Percentiles rank a stretch among this genome's conserved stretches.
Evolutionary conservation across 495 filamentous ascomycete genomes (phyloP).

Genomic region (Hypomontagnella submonticulosa): DNA sequence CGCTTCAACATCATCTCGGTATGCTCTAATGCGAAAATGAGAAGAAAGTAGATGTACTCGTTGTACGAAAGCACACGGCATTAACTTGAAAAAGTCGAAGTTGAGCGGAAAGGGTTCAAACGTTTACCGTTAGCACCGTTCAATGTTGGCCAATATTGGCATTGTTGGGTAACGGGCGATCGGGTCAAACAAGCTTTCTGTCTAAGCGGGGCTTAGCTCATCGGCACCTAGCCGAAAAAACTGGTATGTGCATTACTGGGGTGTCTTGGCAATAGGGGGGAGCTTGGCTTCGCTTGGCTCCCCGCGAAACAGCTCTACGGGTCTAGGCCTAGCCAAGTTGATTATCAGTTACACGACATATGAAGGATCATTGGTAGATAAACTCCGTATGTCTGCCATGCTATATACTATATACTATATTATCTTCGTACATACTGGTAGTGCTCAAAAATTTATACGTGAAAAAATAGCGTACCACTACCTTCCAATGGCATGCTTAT

Average conservation of each 20-base stretch:
- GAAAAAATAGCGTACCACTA: too few species aligned
- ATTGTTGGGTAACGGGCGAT: background rate
- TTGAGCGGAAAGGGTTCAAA: background rate
- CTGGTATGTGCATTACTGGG: conserved; percentile 26
- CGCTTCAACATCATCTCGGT: conserved; percentile 1
- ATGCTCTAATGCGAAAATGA: background rate
- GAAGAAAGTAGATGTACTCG: too few species aligned
- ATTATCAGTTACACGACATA: background rate
- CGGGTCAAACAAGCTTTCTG: conserved; percentile 32
- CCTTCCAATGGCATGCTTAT: too few species aligned
- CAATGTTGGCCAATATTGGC: too few species aligned
- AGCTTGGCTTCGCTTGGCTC: conserved; percentile 12
- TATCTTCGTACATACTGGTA: too few species aligned
- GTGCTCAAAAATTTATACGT: too few species aligned
- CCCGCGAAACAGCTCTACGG: conserved; percentile 9
- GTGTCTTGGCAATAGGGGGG: background rate
- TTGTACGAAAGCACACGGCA: too few species aligned
- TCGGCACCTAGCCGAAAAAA: conserved; percentile 33
- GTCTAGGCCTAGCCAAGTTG: conserved; percentile 21
- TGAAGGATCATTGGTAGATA: too few species aligned
- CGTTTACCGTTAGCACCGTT: too few species aligned
- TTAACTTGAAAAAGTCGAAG: too few species aligned
- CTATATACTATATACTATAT: too few species aligned
- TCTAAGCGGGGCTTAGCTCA: conserved; percentile 30
- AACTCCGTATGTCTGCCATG: too few species aligned